Evolutionary conservation across 106 monocot genomes (phyloP).

Genomic region (Ottelia alismoides): DNA sequence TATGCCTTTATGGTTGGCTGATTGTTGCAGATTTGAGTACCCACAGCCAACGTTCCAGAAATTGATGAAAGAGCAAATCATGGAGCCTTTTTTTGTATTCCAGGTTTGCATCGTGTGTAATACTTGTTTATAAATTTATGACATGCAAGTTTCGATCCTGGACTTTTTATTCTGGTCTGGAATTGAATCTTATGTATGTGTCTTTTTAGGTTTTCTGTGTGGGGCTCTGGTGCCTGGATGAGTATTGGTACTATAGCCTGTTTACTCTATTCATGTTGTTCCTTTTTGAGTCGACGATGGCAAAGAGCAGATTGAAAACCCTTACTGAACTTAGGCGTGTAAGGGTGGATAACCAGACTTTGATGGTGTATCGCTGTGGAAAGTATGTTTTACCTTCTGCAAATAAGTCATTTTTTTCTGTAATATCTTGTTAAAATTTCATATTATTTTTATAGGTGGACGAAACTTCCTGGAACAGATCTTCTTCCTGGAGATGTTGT

Average conservation of each 20-base stretch:
- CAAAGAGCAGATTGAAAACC: constrained; percentile 87
- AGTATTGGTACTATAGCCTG: constrained; percentile 98
- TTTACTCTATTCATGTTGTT: constrained; percentile 98
- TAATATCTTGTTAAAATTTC: too few relatives aligned
- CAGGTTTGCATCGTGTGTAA: constrained; percentile 51
- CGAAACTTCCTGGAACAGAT: constrained; percentile 86
- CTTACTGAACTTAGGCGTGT: constrained; percentile 97
- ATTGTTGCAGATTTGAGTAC: constrained; percentile 98
- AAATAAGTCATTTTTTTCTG: neutral
- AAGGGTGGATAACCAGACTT: constrained; percentile 76
- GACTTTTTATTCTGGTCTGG: too few relatives aligned
- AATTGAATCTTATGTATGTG: neutral
- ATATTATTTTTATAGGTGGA: constrained; percentile 90
- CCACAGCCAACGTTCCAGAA: constrained; percentile 96
- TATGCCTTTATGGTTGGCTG: too few relatives aligned
- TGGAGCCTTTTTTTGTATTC: constrained; percentile 99
- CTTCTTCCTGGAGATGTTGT: constrained; percentile 97
- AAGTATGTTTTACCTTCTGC: constrained; percentile 34
- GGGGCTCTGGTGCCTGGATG: constrained; percentile 96
- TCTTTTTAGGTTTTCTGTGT: constrained; percentile 86
- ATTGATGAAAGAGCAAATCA: constrained; percentile 93
- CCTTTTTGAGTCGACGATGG: constrained; percentile 98
- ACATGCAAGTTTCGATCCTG: too few relatives aligned
- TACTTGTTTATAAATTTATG: too few relatives aligned
- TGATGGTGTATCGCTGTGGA: constrained; percentile 80